Conservation (phyloP, 345 rosid species). For the Excoecaria agallocha region DNA sequence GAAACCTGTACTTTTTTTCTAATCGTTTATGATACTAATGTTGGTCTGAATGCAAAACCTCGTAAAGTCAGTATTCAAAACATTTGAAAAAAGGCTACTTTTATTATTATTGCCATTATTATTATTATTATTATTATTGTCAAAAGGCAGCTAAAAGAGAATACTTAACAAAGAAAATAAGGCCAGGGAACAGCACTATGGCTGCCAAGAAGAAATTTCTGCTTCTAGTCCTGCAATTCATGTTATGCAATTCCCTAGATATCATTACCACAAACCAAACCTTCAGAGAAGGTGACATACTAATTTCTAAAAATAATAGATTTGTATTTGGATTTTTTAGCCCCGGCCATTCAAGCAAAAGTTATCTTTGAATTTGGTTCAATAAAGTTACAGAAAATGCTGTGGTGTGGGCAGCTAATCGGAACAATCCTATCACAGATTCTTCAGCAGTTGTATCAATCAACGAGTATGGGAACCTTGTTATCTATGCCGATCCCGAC, state of each 20-base stretch:
- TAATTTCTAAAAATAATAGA: background rate
- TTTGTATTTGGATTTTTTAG: slow-evolving; percentile 31
- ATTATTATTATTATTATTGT: too few relatives aligned
- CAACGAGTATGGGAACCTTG: slow-evolving; percentile 10
- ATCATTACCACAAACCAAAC: slow-evolving; percentile 10
- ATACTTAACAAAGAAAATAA: background rate
- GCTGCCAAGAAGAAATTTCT: background rate
- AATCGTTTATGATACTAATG: too few relatives aligned
- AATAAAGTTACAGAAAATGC: slow-evolving; percentile 2
- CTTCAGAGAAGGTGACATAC: slow-evolving; percentile 11
- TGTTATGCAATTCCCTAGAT: background rate
- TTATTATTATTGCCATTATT: too few relatives aligned
- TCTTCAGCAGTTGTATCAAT: slow-evolving; percentile 15
- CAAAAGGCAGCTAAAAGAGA: too few relatives aligned
- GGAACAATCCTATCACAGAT: slow-evolving; percentile 15
- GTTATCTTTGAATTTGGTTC: slow-evolving; percentile 28
- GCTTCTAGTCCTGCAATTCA: background rate
- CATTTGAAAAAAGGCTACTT: too few relatives aligned
- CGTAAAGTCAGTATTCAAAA: too few relatives aligned
- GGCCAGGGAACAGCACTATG: background rate
- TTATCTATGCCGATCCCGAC: background rate
- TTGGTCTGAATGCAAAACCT: too few relatives aligned
- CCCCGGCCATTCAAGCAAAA: slow-evolving; percentile 2
- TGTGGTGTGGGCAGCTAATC: slow-evolving; percentile 18
- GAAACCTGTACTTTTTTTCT: too few relatives aligned